Conservation (phyloP, 1,139 yeast genomes). For the Arxiozyma bovina region DNA sequence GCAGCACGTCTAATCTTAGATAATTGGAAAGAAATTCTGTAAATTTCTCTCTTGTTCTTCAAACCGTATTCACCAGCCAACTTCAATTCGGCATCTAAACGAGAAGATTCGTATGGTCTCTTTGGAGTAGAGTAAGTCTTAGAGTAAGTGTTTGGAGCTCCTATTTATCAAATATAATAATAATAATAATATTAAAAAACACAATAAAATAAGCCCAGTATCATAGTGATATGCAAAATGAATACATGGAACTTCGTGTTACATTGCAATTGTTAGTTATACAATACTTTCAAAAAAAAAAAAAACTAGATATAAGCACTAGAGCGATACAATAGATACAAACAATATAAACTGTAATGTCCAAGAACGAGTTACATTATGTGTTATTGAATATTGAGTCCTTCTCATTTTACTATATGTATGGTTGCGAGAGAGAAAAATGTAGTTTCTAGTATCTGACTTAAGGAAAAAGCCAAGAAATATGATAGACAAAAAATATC, state of each 20-base stretch:
- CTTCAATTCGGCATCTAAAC: slow-evolving; percentile 98
- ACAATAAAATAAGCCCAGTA: neutral
- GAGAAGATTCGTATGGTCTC: slow-evolving; percentile 96
- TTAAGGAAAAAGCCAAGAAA: too few species aligned
- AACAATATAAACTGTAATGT: neutral
- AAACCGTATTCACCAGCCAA: slow-evolving; percentile 99
- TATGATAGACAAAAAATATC: neutral
- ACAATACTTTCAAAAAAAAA: neutral
- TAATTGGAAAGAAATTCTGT: slow-evolving; percentile 66
- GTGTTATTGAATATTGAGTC: neutral
- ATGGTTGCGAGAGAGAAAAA: neutral
- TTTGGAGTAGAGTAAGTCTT: slow-evolving; percentile 99
- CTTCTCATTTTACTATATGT: neutral
- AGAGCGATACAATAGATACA: neutral
- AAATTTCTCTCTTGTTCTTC: slow-evolving; percentile 97
- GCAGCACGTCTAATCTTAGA: slow-evolving; percentile 99
- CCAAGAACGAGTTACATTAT: neutral
- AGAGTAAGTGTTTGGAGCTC: slow-evolving; percentile 98
- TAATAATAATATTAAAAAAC: too few species aligned
- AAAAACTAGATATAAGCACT: neutral
- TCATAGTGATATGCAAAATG: neutral
- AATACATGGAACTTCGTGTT: neutral
- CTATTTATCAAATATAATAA: slow-evolving; percentile 35
- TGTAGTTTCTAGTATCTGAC: neutral
- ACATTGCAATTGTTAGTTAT: neutral